Base-by-base conservation (phyloP, 352 stramenopile genomes). In the Globisporangium canariense region DNA sequence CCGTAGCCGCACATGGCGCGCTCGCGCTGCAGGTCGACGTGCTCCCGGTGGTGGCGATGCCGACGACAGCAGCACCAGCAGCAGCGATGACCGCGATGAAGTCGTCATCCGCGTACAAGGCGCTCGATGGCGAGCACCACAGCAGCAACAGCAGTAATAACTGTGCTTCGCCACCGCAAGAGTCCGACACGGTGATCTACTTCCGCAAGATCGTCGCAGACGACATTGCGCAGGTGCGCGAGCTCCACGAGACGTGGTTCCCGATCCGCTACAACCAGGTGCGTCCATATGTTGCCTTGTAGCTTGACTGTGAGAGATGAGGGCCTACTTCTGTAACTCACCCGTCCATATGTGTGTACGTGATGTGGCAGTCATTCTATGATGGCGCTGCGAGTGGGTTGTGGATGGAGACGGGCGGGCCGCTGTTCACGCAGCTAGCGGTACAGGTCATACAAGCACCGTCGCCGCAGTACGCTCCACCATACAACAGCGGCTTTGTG, bases 221-320 rank as follows among this genome's bases (percentile, higher is more conserved):
- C 10, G 97, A 99, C 70, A 91, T 97, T 30, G 71, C 86, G 11
- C 74, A 90, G 49, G 91, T 99, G 64, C 93, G 97, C 73, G 68
- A 69, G 45, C 78, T 99, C 50, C 96, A 99, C 74, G 96, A 98
- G 69, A 76, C 97, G 65, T 99, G 96, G 93, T 99, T 99, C 70
- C 97, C 97, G 3, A 98, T 99, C 46, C 78, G 87, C 36, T 99
- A 99, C 78, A 97, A 97, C 67, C 78, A 97, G 71, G 75, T 82
- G 25, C 22, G 67, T 55, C 7, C 41, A 20, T 47, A 20, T 36
- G 14, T 11, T 54, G 22, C 16, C 32, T 36, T 36, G 28, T 25
- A 25, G 22, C 22, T 25, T 25, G 22, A 25, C 22, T 25, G 22
- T 25, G 22, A 25, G 22, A 25, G 22, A 25, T 52, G 11, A 30